phyloP scores from a whole-genome alignment of 306 rosid genomes.

The Rosa persica region DNA sequence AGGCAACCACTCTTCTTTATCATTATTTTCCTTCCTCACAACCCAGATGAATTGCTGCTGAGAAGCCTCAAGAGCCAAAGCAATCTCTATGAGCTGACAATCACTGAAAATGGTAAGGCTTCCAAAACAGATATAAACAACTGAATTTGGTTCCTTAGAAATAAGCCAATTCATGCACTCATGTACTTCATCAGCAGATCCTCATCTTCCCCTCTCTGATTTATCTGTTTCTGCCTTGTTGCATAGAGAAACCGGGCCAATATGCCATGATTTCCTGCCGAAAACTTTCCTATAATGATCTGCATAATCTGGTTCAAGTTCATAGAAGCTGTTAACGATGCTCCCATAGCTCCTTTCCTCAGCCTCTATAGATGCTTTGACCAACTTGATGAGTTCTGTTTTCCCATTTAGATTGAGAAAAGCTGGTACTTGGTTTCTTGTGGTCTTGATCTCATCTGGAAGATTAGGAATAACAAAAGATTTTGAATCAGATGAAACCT shows the following conservation, averaged over 20 bases:
- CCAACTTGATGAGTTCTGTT: not conserved
- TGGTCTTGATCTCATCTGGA: conserved; percentile 40
- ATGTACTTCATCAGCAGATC: conserved; percentile 15
- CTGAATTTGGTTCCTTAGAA: conserved; percentile 28
- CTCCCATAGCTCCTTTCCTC: conserved; percentile 5
- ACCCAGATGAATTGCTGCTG: conserved; percentile 38
- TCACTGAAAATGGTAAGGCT: conserved; percentile 22
- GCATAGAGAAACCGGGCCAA: conserved; percentile 34
- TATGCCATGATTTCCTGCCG: conserved; percentile 26
- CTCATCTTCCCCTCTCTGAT: conserved; percentile 19
- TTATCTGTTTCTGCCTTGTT: conserved; percentile 13
- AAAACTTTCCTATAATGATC: conserved; percentile 12
- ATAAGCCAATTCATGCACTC: conserved; percentile 38
- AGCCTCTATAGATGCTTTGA: not conserved
- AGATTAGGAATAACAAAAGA: conserved; percentile 37
- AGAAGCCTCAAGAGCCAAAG: conserved; percentile 34
- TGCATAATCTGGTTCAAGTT: conserved; percentile 14
- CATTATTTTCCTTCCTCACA: conserved; percentile 22
- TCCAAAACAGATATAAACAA: conserved; percentile 38
- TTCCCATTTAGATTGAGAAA: not conserved
- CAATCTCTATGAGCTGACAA: conserved; percentile 32
- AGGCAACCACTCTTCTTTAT: conserved; percentile 24
- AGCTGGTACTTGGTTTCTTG: conserved; percentile 14
- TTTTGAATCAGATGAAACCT: conserved; percentile 42
- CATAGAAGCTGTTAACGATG: conserved; percentile 13